Percentiles rank a stretch among this genome's conserved stretches.
These are phyloP conservation scores for Allium cepa DNA, from an alignment of 106 monocot genomes.

Conservation along the genomic window DNA sequence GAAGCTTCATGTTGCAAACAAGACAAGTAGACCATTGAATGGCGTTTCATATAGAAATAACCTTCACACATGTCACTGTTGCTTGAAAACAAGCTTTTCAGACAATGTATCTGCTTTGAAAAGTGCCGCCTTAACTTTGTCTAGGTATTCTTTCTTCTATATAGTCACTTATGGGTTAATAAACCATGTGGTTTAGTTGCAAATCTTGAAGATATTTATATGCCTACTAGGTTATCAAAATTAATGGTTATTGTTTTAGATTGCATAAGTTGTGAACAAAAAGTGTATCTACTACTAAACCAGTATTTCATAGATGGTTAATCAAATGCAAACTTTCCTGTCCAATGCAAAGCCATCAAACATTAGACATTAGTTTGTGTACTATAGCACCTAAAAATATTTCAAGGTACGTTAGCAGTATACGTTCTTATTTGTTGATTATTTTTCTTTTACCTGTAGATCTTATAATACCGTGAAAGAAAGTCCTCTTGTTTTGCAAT, in stretches of 20 bases:
- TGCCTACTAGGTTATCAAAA: neutral
- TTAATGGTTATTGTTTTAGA: neutral
- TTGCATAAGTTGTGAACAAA: neutral
- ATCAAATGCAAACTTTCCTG: too few species aligned
- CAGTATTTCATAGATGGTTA: too few species aligned
- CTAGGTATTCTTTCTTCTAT: constrained; percentile 27
- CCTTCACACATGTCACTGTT: constrained; percentile 28
- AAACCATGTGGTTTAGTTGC: neutral
- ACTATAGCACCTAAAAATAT: too few species aligned
- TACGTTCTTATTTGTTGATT: neutral
- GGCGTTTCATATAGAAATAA: constrained; percentile 17
- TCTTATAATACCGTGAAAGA: constrained; percentile 36
- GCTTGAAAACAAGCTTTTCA: constrained; percentile 23
- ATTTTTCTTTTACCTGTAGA: constrained; percentile 18
- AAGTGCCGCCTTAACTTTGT: constrained; percentile 30
- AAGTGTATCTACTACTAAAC: too few species aligned
- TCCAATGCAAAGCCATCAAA: too few species aligned
- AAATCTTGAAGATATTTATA: neutral
- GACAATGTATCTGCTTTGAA: constrained; percentile 38
- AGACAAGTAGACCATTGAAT: constrained; percentile 19
- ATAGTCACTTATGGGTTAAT: neutral
- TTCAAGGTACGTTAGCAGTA: too few species aligned
- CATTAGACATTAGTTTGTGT: too few species aligned
- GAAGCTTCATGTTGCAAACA: constrained; percentile 23
- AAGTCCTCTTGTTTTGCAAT: constrained; percentile 37